These are phyloP conservation scores for Syzygium malaccense DNA, from an alignment of 441 rosid species.

Conservation along the genomic window DNA sequence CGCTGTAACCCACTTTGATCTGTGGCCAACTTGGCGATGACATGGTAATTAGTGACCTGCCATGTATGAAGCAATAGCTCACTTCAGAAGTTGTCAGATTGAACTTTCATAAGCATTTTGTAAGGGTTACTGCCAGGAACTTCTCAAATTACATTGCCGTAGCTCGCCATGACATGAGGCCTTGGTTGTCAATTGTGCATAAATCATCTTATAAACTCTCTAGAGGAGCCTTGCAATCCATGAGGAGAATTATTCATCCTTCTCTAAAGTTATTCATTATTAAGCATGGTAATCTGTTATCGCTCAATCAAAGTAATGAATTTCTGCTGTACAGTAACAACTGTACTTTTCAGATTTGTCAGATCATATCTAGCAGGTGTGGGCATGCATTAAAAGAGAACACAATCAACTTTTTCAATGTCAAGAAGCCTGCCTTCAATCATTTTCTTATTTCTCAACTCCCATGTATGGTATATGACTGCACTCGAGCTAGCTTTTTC, in stretches of 20 bases:
- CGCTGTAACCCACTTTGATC: conserved; percentile 62
- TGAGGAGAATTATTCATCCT: background rate
- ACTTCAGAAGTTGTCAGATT: background rate
- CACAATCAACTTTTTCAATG: background rate
- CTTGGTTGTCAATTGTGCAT: background rate
- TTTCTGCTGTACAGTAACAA: background rate
- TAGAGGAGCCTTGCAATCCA: background rate
- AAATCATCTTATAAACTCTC: background rate
- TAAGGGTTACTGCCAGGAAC: background rate
- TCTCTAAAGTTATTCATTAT: background rate
- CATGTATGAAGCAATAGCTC: background rate
- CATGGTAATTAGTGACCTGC: conserved; percentile 90
- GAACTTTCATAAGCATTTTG: background rate
- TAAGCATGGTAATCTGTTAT: background rate
- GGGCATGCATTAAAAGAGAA: background rate
- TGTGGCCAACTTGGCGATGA: conserved; percentile 68
- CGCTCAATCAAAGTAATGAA: background rate
- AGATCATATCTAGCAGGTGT: background rate
- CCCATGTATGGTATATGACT: background rate
- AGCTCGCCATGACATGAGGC: background rate
- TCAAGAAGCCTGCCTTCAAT: background rate
- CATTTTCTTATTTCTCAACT: background rate
- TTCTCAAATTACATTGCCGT: background rate
- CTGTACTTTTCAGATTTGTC: background rate
- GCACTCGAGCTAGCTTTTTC: background rate